Conservation (phyloP, 129 eudicot species). For the Cynara cardunculus region DNA sequence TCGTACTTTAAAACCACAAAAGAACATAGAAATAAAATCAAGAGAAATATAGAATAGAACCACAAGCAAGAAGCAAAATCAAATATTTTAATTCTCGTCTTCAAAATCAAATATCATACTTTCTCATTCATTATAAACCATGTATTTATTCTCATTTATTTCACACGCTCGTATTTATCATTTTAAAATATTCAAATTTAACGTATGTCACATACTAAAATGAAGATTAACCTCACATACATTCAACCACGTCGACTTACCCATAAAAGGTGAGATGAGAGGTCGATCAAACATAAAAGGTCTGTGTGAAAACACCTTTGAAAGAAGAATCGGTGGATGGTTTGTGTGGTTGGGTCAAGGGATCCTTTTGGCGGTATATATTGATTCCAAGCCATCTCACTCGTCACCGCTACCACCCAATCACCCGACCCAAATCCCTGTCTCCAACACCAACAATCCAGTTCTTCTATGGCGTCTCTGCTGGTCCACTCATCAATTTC, state of each 20-base stretch:
- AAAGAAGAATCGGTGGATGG: background rate
- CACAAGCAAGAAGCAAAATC: too few species aligned
- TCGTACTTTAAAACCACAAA: too few species aligned
- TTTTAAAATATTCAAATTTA: too few species aligned
- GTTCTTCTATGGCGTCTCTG: conserved; percentile 22
- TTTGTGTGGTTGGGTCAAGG: background rate
- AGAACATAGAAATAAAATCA: too few species aligned
- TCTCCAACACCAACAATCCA: background rate
- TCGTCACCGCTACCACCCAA: background rate
- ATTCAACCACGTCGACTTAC: background rate
- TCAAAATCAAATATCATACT: background rate
- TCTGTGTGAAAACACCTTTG: background rate
- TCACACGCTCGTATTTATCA: background rate
- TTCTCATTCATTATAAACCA: background rate
- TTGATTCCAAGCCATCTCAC: background rate
- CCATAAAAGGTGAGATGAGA: background rate
- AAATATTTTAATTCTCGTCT: background rate
- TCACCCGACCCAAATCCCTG: background rate
- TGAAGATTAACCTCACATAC: background rate
- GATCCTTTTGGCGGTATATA: conserved; percentile 3
- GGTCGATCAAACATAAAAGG: too few species aligned
- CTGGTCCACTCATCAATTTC: conserved; percentile 21
- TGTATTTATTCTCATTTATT: background rate
- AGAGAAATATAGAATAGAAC: too few species aligned
- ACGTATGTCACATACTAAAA: too few species aligned